Evolutionary conservation across 2,329 filamentous ascomycete genomes (phyloP), one percentile per base, ranked within the genome.

Genomic region (Aspergillus aculeatinus): DNA sequence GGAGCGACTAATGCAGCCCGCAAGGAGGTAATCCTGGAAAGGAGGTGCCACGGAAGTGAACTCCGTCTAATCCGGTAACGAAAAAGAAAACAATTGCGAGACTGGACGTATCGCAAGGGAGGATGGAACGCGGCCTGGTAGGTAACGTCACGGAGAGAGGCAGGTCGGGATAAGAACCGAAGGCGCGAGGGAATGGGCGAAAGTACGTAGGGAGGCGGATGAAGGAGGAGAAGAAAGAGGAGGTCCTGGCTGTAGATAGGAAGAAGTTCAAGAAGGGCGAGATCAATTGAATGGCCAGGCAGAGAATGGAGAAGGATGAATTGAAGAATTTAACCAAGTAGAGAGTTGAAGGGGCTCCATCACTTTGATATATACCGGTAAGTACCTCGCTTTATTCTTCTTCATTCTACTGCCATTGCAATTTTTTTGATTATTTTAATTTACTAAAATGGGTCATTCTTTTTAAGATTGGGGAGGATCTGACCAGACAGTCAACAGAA

Each of bases 11-110:
- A 69, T 68, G 70, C 67, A 65, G 67, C 67, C 71, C 65, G 71
- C 70, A 75, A 73, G 73, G 67, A 66, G 65, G 67, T 68, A 65
- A 72, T 70, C 68, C 66, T 70, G 67, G 67, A 72, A 65, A 55
- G 66, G 67, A 70, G 65, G 60, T 61, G 61, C 64, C 63, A 60
- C 67, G 67, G 66, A 65, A 66, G 58, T 65, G 54, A 51, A 59
- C 57, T 65, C 63, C 60, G 67, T 64, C 48, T 60, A 55, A 58
- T 66, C 65, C 65, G 64, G 53, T 56, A 56, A 49, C 59, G 52
- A 50, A 35, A 65, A 60, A 58, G 53, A 54, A 48, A 64, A 62
- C 55, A 52, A 42, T 56, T 58, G 61, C 51, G 50, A 25, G 31
- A 62, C 44, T 64, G 56, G 61, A 65, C 61, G 59, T 65, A 63